Conservation (phyloP, 2,329 filamentous ascomycete genomes). For the Scolecobasidium constrictum region DNA sequence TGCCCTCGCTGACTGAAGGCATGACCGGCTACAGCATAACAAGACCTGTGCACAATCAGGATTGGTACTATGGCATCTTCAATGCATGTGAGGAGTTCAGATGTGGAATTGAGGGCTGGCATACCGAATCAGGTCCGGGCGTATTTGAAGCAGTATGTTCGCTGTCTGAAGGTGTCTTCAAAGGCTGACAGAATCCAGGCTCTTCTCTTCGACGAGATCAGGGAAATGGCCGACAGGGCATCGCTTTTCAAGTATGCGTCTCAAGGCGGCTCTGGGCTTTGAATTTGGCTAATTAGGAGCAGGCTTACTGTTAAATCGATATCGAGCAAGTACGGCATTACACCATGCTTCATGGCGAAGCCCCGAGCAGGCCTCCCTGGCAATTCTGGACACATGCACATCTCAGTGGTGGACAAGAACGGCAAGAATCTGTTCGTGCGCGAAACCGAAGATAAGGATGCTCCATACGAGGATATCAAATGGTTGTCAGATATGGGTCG, state of each 20-base stretch:
- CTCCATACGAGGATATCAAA: conserved; percentile 64
- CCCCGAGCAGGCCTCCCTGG: conserved; percentile 82
- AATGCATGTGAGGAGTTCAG: conserved; percentile 67
- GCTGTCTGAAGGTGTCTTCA: not conserved
- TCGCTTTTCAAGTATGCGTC: conserved; percentile 69
- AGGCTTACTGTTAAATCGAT: conserved; percentile 81
- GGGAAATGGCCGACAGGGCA: conserved; percentile 83
- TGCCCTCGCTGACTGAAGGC: conserved; percentile 76
- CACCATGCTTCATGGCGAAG: conserved; percentile 98
- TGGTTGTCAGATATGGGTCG: conserved; percentile 79
- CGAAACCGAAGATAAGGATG: conserved; percentile 56
- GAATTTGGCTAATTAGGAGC: conserved; percentile 2
- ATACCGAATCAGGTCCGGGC: conserved; percentile 86
- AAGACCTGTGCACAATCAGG: conserved; percentile 76
- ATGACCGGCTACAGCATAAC: conserved; percentile 96
- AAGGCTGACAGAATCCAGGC: conserved; percentile 33
- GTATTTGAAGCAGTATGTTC: conserved; percentile 75
- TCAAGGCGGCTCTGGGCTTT: not conserved
- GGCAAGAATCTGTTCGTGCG: conserved; percentile 75
- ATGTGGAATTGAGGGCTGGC: conserved; percentile 86
- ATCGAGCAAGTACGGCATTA: conserved; percentile 78
- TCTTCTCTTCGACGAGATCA: conserved; percentile 79
- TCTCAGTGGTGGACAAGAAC: conserved; percentile 72
- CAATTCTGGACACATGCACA: conserved; percentile 92
- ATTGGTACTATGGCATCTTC: conserved; percentile 85